Evolutionary conservation across 1,284 basidiomycete genomes (phyloP), one percentile per base, ranked within the genome.

Genomic region (Ustilago sp.): DNA sequence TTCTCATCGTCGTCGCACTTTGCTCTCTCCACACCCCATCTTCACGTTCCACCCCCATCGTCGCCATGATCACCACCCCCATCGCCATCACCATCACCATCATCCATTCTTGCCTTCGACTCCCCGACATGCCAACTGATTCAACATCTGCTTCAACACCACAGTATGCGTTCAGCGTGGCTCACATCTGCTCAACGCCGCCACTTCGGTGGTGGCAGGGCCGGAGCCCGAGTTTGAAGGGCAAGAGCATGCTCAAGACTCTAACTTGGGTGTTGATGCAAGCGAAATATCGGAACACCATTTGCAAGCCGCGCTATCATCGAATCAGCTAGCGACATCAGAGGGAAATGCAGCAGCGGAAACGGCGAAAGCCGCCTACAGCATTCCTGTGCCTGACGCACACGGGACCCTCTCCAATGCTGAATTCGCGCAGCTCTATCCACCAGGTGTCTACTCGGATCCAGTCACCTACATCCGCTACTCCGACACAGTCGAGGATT

Each of bases 401-500:
- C 80, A 81, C 50, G 75, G 69, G 17, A 79, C 82, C 11, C 74
- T 85, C 1, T 68, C 72, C 32, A 63, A 71, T 39, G 63, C 68
- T 12, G 79, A 83, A 52, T 82, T 82, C 59, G 54, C 72, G 31
- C 48, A 78, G 51, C 77, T 83, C 15, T 85, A 85, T 50, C 83
- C 79, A n/a, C 60, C 77, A 0, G 80, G 80, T 52, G 80, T 81
- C 32, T 85, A 84, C 62, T 79, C 77, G 35, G 83, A 85, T 63
- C 83, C 83, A 17, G 77, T 89, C 48, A 90, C 92, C 0, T 96
- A 94, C 86, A 90, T 97, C 68, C 91, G 92, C 71, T 93, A 91
- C 55, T 95, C 94, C 9, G 91, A 94, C 80, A 94, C 93, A 2
- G 91, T 93, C 74, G 97, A 99, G 84, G 94, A 98, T 81, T 91